Percentiles rank a stretch among this genome's conserved stretches.
Conservation (phyloP, 805 yeast genomes). For the Cyberlindnera lachancei region DNA sequence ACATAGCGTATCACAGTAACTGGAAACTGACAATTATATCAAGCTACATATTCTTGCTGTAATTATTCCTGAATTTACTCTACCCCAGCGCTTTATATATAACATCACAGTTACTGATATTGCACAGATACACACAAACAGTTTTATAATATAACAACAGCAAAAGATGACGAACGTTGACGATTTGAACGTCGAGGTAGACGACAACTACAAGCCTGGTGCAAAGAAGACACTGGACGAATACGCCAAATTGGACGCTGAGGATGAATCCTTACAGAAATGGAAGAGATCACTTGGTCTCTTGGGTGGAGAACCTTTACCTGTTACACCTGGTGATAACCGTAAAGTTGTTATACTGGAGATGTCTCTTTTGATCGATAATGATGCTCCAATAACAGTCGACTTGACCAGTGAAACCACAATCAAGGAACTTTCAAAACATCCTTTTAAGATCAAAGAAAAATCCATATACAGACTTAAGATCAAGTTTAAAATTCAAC, state of each 20-base stretch:
- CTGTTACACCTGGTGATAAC: constrained; percentile 56
- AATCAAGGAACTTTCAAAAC: constrained; percentile 48
- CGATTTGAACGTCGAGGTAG: constrained; percentile 52
- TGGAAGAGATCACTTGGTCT: constrained; percentile 90
- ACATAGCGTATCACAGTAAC: too few species aligned
- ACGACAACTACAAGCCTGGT: constrained; percentile 44
- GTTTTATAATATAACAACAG: too few species aligned
- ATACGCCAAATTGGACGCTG: constrained; percentile 75
- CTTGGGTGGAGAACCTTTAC: constrained; percentile 49
- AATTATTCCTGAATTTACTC: too few species aligned
- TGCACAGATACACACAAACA: too few species aligned
- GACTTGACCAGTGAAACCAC: constrained; percentile 58
- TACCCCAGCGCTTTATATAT: too few species aligned
- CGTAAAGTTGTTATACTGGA: constrained; percentile 75
- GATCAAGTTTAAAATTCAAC: constrained; percentile 78
- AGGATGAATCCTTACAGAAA: constrained; percentile 82
- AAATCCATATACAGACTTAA: constrained; percentile 64
- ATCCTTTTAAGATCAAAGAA: constrained; percentile 73
- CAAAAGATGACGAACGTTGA: constrained; percentile 25
- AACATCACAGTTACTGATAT: too few species aligned
- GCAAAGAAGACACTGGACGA: constrained; percentile 76
- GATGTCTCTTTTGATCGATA: constrained; percentile 64
- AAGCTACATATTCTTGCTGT: too few species aligned
- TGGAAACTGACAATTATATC: too few species aligned
- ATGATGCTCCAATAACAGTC: constrained; percentile 61